These are phyloP conservation scores for Xerocomellus chrysenteron DNA, from an alignment of 768 basidiomycete genomes.

Conservation along the genomic window DNA sequence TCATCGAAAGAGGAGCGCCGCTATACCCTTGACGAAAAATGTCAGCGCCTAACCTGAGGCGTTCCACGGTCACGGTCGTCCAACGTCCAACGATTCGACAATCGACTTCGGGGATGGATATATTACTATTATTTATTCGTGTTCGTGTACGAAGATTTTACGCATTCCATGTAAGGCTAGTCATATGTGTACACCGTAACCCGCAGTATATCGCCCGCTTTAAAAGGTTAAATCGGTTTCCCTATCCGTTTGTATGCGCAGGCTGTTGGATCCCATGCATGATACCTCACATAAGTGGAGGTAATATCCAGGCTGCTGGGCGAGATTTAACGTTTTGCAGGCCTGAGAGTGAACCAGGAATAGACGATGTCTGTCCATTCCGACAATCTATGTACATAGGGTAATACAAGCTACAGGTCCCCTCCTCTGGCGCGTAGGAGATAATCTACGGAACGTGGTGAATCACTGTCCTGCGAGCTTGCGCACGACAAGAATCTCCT, in stretches of 20 bases:
- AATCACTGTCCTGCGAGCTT: conserved; percentile 40
- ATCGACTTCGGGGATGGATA: background rate
- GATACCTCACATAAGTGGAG: background rate
- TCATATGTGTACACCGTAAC: background rate
- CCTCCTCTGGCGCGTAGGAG: background rate
- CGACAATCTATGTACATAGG: conserved; percentile 8
- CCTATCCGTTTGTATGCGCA: background rate
- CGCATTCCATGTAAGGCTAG: background rate
- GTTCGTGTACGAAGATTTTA: background rate
- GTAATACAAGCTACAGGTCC: conserved; percentile 10
- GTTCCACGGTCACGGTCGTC: background rate
- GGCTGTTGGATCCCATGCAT: background rate
- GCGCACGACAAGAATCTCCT: conserved; percentile 69
- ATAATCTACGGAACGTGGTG: background rate
- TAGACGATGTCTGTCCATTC: background rate
- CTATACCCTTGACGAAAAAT: background rate
- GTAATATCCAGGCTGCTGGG: background rate
- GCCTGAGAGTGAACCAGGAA: background rate
- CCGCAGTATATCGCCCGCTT: too few species aligned
- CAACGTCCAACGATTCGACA: too few species aligned
- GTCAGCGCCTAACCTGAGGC: background rate
- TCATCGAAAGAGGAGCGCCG: conserved; percentile 16
- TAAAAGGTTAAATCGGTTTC: background rate
- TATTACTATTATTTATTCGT: background rate
- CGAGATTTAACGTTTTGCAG: background rate